phyloP scores from a whole-genome alignment of 75 land plant genomes.

The Isoetes taiwanensis region DNA sequence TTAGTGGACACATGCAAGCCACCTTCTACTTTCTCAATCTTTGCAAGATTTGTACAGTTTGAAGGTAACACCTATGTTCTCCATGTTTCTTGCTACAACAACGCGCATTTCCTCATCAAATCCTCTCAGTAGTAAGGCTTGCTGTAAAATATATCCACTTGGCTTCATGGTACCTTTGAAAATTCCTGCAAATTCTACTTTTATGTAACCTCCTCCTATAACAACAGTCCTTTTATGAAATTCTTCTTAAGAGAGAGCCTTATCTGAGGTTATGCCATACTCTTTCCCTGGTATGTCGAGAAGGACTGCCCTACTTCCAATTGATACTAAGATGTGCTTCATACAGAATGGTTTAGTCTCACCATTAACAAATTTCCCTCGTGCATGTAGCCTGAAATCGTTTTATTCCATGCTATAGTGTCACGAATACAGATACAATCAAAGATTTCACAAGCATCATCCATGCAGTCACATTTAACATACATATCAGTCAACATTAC shows the following conservation, averaged over 20 bases:
- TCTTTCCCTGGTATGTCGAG: conserved; percentile 88
- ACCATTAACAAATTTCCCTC: no score
- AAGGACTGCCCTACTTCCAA: conserved; percentile 71
- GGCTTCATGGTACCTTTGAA: conserved; percentile 80
- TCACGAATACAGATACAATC: no score
- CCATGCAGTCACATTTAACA: no score
- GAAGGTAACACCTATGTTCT: conserved; percentile 66
- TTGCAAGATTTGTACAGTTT: conserved; percentile 55
- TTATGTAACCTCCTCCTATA: conserved; percentile 95
- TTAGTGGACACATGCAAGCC: conserved; percentile 79
- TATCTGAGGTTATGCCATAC: conserved; percentile 82
- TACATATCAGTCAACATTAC: no score
- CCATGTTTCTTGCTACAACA: conserved; percentile 74
- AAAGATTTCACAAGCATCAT: no score
- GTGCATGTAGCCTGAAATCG: no score
- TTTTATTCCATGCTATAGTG: no score
- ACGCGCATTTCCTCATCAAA: conserved; percentile 97
- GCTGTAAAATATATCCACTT: conserved; percentile 69
- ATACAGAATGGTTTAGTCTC: conserved; percentile 35
- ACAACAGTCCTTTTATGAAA: conserved; percentile 70
- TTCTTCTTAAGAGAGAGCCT: conserved; percentile 82
- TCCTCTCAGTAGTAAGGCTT: conserved; percentile 76
- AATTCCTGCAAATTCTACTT: conserved; percentile 94
- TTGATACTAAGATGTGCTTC: conserved; percentile 83
- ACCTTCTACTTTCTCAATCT: conserved; percentile 68